Percentiles rank a stretch among this genome's conserved stretches.
phyloP scores from a whole-genome alignment of 768 basidiomycete genomes.

The Lactarius hengduanensis region DNA sequence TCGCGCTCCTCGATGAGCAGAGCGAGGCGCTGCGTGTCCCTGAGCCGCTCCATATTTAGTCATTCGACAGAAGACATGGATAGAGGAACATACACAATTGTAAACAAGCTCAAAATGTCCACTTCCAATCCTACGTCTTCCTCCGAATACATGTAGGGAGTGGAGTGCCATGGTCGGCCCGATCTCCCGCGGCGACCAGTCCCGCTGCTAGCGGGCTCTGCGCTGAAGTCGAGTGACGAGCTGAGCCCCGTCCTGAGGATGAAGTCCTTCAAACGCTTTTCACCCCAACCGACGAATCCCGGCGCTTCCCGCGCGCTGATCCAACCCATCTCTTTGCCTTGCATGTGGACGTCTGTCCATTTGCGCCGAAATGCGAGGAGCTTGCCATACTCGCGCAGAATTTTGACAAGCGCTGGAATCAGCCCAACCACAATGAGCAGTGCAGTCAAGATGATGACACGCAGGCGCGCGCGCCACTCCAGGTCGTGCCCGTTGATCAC shows the following conservation, averaged over 20 bases:
- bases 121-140: slow-evolving; percentile 53
- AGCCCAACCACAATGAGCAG: slow-evolving; percentile 62
- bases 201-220: slow-evolving; percentile 30
- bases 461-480: slow-evolving; percentile 48
- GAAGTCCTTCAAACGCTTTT: slow-evolving; percentile 68
- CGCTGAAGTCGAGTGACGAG: slow-evolving; percentile 47
- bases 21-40: slow-evolving; percentile 67
- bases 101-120: slow-evolving; percentile 71
- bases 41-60: slow-evolving; percentile 33
- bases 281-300: slow-evolving; percentile 71
- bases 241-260: slow-evolving; percentile 66
- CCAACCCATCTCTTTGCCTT: slow-evolving; percentile 74
- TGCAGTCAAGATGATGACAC: slow-evolving; percentile 67
- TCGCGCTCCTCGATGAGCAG: slow-evolving; percentile 73
- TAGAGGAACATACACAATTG: slow-evolving; percentile 55
- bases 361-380: slow-evolving; percentile 53
- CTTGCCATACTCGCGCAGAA: slow-evolving; percentile 60
- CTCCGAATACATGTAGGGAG: slow-evolving; percentile 19
- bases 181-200: slow-evolving; percentile 10
- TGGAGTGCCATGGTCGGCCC: not conserved
- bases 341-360: slow-evolving; percentile 65
- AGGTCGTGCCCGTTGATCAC: slow-evolving; percentile 38
- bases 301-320: slow-evolving; percentile 60
- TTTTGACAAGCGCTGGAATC: slow-evolving; percentile 61
- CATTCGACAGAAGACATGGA: slow-evolving; percentile 11